Evolutionary conservation across 1,284 basidiomycete genomes (phyloP), one percentile per base, ranked within the genome.

Genomic region (Puccinia novopanici): DNA sequence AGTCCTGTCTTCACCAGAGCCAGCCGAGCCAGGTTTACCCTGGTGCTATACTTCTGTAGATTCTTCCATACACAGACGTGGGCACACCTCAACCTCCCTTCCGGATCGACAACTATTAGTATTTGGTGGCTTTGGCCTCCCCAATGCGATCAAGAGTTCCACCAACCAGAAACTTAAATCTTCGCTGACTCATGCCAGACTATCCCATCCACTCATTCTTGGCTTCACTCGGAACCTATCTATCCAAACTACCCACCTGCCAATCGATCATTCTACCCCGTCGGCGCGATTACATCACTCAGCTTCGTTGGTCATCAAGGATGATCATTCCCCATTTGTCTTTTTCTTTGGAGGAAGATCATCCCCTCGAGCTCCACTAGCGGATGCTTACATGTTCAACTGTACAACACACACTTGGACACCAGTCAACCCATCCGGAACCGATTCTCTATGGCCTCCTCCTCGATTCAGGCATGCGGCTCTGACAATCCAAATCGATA

Each of bases 391-490:
- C 42, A 6, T 74, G 15, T 74, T 74, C 19, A 57, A 80, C 24
- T 37, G 48, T 54, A 40, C 27, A 40, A 40, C 30, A 0, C 6
- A 42, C 17, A 57, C 40, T 9, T 80, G 78, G 78, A 80, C 24
- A 27, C 22, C 59, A 67, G 52, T 80, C 59, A 37, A 24, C 19
- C 45, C 40, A 8, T 24, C 24, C 34, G 27, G 24, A 30, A 4
- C 42, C 67, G 57, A 50, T 0, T 17, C 9, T 34, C 24, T 17
- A 22, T 67, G 78, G 70, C 78, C 78, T 12, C 6, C 59, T 48
- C 59, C 78, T 67, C 78, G 78, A 50, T 80, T 63, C 57, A 57
- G 78, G 74, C 78, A 80, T 63, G 45, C 71, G 8, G 55, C 78
- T 40, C 48, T 55, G 37, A 59, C 12, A 45, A 54, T 80, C 13